phyloP scores from a whole-genome alignment of 73 alveolate genomes.

The Urostyla sp. region DNA sequence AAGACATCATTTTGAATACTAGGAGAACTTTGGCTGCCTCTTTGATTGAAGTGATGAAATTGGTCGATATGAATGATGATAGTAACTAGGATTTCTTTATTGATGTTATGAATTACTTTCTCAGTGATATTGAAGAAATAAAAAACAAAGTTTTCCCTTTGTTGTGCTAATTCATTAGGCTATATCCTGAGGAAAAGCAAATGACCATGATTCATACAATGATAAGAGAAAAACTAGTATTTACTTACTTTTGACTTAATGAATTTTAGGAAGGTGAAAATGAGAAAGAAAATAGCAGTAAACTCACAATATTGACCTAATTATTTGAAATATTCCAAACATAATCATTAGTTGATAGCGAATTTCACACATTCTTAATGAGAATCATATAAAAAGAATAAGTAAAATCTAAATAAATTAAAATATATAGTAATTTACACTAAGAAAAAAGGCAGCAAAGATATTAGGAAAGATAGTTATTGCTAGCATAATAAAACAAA shows the following conservation, averaged over 20 bases:
- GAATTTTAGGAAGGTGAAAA: not conserved
- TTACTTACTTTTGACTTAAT: not conserved
- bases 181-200: constrained; percentile 31
- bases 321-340: constrained; percentile 10
- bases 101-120: constrained; percentile 4
- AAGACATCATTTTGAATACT: constrained; percentile 20
- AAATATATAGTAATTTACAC: too few relatives aligned
- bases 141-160: constrained; percentile 20
- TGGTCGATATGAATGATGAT: constrained; percentile 2
- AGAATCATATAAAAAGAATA: constrained; percentile 19
- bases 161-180: constrained; percentile 21
- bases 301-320: constrained; percentile 2
- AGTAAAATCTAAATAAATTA: too few relatives aligned
- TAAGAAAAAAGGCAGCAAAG: constrained; percentile 38
- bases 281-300: constrained; percentile 8
- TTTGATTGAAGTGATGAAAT: constrained; percentile 26
- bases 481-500: constrained; percentile 40
- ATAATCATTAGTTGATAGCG: constrained; percentile 15
- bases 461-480: constrained; percentile 25
- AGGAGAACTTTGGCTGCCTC: constrained; percentile 24
- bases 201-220: not conserved
- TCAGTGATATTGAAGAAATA: constrained; percentile 35
- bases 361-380: constrained; percentile 5
- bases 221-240: constrained; percentile 21
- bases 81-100: constrained; percentile 26